Base-by-base conservation (phyloP, 805 yeast genomes). In the Kregervanrija fluxuum region DNA sequence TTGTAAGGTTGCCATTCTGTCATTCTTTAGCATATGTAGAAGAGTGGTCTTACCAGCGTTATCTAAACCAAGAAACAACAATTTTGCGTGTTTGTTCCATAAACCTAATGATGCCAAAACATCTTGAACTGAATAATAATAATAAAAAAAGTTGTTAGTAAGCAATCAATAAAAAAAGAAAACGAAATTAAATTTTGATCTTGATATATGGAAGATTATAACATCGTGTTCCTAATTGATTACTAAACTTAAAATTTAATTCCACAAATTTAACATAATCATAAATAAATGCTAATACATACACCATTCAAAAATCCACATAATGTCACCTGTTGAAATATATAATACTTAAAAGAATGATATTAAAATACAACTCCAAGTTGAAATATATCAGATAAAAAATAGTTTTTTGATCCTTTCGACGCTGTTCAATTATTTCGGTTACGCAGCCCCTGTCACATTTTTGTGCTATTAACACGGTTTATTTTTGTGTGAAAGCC, bases 11-110 rank as follows among this genome's bases (percentile, higher is more conserved):
- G 99, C 99, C 70, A 93, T 77, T 70, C 99, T 82, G 69, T 93
- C 99, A 63, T 93, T 93, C 71, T 77, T 85, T 56, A 85, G 70
- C 87, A 85, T 85, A 62, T 85, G 93, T 54, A 85, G 69, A 53
- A 85, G 67, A 17, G 95, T 87, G 44, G 99, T 91, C 69, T 93
- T 93, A 63, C 99, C 99, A 38, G 99, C 99, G 58, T 93, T 93
- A 67, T 93, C 99, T 50, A 93, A 80, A 49, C 99, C 99, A 56
- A 93, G 76, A 76, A 93, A 93, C 62, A 93, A 76, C 59, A 93
- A 75, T 71, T 95, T 88, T 70, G 96, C 96, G 65, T 91, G 97
- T 67, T 93, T 89, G 75, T 91, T 93, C 82, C 87, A 77, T 54
- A 85, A 71, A 53, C 95, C 95, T 42, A 85, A 72, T 44, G 87